phyloP scores from a whole-genome alignment of 1,139 yeast genomes.

The Geotrichum klebahnii region DNA sequence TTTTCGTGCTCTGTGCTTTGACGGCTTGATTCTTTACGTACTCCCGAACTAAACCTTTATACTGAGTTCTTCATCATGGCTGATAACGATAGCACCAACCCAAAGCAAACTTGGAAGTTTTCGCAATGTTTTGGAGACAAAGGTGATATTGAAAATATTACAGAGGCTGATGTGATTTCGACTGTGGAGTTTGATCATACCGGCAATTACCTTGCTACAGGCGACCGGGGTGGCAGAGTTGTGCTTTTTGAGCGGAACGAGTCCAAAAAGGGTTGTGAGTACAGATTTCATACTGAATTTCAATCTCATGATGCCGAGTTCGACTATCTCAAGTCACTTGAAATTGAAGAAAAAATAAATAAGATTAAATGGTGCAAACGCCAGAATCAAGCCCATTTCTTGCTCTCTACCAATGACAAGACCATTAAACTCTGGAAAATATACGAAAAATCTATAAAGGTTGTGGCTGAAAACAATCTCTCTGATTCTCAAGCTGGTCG shows the following conservation, averaged over 20 bases:
- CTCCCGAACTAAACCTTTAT: neutral
- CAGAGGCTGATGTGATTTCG: constrained; percentile 96
- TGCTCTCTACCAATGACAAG: constrained; percentile 91
- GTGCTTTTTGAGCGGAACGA: constrained; percentile 90
- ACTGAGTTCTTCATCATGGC: constrained; percentile 21
- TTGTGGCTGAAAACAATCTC: constrained; percentile 87
- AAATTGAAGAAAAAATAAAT: constrained; percentile 96
- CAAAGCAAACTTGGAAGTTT: constrained; percentile 41
- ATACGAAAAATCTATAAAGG: constrained; percentile 83
- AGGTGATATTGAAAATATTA: constrained; percentile 91
- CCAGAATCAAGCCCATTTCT: constrained; percentile 79
- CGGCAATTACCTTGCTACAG: constrained; percentile 94
- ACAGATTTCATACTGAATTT: constrained; percentile 92
- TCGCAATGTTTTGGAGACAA: constrained; percentile 90
- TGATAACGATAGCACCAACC: constrained; percentile 32
- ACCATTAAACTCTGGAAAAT: constrained; percentile 97
- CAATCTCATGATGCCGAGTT: constrained; percentile 98
- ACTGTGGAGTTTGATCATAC: constrained; percentile 95
- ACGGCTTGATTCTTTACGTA: neutral
- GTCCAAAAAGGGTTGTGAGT: constrained; percentile 79
- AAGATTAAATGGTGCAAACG: constrained; percentile 95
- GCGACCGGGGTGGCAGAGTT: constrained; percentile 97
- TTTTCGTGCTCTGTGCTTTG: neutral
- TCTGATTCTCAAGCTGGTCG: constrained; percentile 42
- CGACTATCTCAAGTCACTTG: constrained; percentile 90